Evolutionary conservation across 192 early-diverging fungal species (phyloP).

Genomic region (Coemansia aciculifera): DNA sequence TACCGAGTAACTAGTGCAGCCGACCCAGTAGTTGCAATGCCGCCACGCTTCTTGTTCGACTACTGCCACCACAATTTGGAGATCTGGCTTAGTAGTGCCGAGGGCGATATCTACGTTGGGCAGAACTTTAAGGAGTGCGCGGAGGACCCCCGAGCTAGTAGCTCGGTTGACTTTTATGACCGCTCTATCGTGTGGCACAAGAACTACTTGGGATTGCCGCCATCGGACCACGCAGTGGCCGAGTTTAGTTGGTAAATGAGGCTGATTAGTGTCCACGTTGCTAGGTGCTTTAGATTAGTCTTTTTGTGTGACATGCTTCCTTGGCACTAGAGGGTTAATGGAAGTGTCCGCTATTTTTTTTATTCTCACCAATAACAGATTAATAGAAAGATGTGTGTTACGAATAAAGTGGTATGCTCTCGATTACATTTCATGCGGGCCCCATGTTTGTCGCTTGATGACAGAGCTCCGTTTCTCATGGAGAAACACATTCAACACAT

Average conservation of each 20-base stretch:
- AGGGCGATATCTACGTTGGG: slow-evolving; percentile 42
- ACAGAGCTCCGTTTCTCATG: background rate
- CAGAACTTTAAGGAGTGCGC: slow-evolving; percentile 25
- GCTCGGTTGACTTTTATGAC: slow-evolving; percentile 39
- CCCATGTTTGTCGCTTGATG: background rate
- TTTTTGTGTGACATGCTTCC: background rate
- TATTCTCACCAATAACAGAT: background rate
- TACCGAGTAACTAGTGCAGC: slow-evolving; percentile 39
- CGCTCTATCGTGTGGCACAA: slow-evolving; percentile 46
- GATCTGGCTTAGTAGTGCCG: slow-evolving; percentile 39
- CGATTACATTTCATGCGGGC: background rate
- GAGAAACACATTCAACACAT: background rate
- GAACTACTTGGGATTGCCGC: slow-evolving; percentile 49
- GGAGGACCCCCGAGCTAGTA: slow-evolving; percentile 47
- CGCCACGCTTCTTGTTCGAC: slow-evolving; percentile 37
- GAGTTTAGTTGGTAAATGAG: slow-evolving; percentile 42
- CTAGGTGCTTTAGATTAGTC: background rate
- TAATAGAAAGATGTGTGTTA: background rate
- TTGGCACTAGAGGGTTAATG: background rate
- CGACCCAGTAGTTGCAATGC: slow-evolving; percentile 49
- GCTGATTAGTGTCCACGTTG: background rate
- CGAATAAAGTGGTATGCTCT: background rate
- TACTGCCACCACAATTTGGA: slow-evolving; percentile 49
- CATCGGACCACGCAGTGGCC: slow-evolving; percentile 42
- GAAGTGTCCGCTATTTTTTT: background rate